Conservation (phyloP, 2,329 filamentous ascomycete species). For the Xylaria hypoxylon region DNA sequence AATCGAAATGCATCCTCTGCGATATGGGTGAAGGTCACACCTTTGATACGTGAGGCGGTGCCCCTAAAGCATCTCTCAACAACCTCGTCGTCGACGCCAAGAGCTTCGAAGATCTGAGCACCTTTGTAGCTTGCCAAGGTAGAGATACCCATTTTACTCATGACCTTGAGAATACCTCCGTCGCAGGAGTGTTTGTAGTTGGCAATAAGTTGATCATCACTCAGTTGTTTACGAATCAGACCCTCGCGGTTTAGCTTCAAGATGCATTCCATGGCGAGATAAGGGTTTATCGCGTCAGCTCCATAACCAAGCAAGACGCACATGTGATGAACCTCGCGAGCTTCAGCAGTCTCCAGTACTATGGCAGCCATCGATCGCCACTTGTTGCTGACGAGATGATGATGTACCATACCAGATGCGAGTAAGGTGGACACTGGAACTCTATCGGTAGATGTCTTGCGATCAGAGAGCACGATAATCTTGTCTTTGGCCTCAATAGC, state of each 20-base stretch:
- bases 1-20: constrained; percentile 94
- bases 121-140: constrained; percentile 97
- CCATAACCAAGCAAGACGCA: constrained; percentile 97
- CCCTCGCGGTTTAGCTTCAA: constrained; percentile 95
- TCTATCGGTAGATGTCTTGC: constrained; percentile 83
- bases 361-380: constrained; percentile 91
- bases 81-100: constrained; percentile 91
- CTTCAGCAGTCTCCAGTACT: constrained; percentile 91
- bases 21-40: constrained; percentile 92
- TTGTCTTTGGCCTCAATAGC: constrained; percentile 86
- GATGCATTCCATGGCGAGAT: constrained; percentile 95
- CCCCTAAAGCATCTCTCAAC: constrained; percentile 95
- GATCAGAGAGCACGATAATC: constrained; percentile 89
- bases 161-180: constrained; percentile 96
- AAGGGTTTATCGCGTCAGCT: constrained; percentile 93
- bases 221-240: constrained; percentile 89
- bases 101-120: constrained; percentile 96
- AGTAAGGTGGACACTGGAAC: constrained; percentile 87
- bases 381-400: constrained; percentile 94
- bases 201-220: constrained; percentile 83
- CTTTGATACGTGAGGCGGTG: constrained; percentile 93
- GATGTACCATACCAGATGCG: constrained; percentile 93
- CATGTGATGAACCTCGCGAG: constrained; percentile 98
- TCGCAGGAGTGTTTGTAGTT: constrained; percentile 99
- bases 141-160: constrained; percentile 99